phyloP scores from a whole-genome alignment of 306 rosid genomes.

The Adenanthera pavonina region DNA sequence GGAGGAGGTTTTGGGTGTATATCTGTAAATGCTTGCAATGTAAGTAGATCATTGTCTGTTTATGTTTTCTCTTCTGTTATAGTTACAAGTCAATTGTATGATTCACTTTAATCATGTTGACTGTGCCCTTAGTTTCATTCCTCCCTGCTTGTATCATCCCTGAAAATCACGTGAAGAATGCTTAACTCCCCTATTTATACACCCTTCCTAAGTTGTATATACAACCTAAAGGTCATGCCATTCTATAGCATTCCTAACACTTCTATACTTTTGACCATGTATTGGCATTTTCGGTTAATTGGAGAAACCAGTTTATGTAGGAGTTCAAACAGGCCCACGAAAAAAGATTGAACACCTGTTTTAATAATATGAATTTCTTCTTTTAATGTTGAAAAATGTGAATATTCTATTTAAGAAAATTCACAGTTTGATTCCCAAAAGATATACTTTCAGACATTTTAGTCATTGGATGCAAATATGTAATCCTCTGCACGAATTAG shows the following conservation, averaged over 20 bases:
- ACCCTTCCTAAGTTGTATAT: neutral
- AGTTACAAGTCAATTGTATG: neutral
- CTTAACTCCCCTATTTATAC: neutral
- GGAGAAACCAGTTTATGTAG: no score
- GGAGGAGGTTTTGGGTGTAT: constrained; percentile 74
- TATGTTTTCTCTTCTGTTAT: neutral
- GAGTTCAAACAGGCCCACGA: no score
- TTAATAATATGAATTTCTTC: neutral
- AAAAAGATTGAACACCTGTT: no score
- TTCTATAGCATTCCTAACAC: neutral
- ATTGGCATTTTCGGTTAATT: no score
- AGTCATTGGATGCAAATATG: neutral
- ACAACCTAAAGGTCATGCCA: neutral
- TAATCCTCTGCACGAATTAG: no score
- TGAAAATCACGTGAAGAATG: neutral
- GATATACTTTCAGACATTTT: neutral
- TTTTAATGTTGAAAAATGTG: constrained; percentile 4
- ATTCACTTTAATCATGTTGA: constrained; percentile 12
- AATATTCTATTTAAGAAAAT: neutral
- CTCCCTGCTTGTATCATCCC: neutral
- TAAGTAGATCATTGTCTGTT: constrained; percentile 61
- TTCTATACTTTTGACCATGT: no score
- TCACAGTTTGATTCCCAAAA: neutral
- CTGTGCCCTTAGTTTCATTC: neutral
- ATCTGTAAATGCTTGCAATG: constrained; percentile 85